Percentiles rank a stretch among this genome's conserved stretches.
Evolutionary conservation across 768 basidiomycete species (phyloP).

Genomic region (Leccinellum albellum): DNA sequence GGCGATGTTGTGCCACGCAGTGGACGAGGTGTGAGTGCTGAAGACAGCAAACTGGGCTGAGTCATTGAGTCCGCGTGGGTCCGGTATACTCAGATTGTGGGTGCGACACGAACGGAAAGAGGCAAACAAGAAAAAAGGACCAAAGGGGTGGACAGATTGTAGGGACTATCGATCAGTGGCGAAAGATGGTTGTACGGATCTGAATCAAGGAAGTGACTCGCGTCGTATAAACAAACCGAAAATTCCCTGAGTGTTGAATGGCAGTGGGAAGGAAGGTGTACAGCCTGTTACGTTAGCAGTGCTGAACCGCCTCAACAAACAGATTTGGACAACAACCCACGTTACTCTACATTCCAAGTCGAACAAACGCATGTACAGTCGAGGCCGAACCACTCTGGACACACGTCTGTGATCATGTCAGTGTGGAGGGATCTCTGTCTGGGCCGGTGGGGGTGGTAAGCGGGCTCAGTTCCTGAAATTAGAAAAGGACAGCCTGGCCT

Average conservation of each 20-base stretch:
- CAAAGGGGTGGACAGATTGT: conserved; percentile 5
- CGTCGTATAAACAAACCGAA: conserved; percentile 14
- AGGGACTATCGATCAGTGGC: conserved; percentile 16
- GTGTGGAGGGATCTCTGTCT: background rate
- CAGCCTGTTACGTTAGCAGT: conserved; percentile 30
- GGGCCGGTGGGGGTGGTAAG: background rate
- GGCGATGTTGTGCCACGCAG: conserved; percentile 6
- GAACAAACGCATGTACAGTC: background rate
- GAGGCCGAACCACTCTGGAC: background rate
- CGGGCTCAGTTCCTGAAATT: conserved; percentile 7
- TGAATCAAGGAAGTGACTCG: conserved; percentile 16
- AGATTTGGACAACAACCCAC: conserved; percentile 7
- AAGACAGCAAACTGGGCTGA: conserved; percentile 23
- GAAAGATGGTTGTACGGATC: conserved; percentile 11
- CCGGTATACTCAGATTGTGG: conserved; percentile 18
- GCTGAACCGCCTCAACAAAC: conserved; percentile 22
- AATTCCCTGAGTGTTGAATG: conserved; percentile 14
- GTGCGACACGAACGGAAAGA: conserved; percentile 15
- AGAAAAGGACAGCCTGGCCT: background rate
- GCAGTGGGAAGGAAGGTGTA: conserved; percentile 18
- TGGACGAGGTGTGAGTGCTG: conserved; percentile 2
- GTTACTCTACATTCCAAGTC: background rate
- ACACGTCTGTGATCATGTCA: background rate
- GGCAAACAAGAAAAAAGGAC: conserved; percentile 9
- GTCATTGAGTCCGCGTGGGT: conserved; percentile 27